Conservation (phyloP, 495 filamentous ascomycete species). For the Xylaria curta region DNA sequence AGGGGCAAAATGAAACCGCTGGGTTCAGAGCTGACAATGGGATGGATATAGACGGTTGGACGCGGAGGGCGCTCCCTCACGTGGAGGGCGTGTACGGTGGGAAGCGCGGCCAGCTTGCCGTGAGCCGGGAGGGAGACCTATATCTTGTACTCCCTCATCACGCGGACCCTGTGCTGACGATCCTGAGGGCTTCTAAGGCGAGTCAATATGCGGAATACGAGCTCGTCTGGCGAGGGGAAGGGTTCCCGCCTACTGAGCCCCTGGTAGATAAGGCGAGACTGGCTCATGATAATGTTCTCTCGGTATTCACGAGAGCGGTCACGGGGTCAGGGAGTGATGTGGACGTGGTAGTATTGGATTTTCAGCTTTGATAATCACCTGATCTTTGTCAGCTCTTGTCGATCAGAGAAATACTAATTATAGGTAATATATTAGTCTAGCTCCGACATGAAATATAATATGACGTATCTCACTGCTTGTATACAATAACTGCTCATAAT, state of each 20-base stretch:
- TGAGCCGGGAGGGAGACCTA: constrained; percentile 43
- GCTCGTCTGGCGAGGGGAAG: constrained; percentile 41
- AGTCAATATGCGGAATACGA: constrained; percentile 39
- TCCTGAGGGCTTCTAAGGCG: constrained; percentile 40
- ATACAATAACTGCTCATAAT: constrained; percentile 21
- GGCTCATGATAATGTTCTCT: constrained; percentile 44
- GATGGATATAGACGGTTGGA: constrained; percentile 40
- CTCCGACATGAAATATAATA: not conserved
- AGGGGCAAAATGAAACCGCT: not conserved
- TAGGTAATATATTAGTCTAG: constrained; percentile 14
- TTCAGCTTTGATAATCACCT: constrained; percentile 34
- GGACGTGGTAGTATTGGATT: constrained; percentile 47
- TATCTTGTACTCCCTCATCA: constrained; percentile 47
- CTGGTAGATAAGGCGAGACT: constrained; percentile 47
- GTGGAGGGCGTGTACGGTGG: constrained; percentile 39
- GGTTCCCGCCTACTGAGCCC: constrained; percentile 45
- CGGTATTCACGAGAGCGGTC: constrained; percentile 42
- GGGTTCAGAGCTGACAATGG: not conserved
- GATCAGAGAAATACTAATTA: not conserved
- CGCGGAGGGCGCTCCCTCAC: constrained; percentile 36
- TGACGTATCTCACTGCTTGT: not conserved
- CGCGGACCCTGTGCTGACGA: constrained; percentile 33
- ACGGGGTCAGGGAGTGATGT: constrained; percentile 21
- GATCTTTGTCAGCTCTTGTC: not conserved
- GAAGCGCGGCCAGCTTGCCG: constrained; percentile 44